phyloP scores from a whole-genome alignment of 1,284 basidiomycete genomes.

The Irpex rosettiformis region DNA sequence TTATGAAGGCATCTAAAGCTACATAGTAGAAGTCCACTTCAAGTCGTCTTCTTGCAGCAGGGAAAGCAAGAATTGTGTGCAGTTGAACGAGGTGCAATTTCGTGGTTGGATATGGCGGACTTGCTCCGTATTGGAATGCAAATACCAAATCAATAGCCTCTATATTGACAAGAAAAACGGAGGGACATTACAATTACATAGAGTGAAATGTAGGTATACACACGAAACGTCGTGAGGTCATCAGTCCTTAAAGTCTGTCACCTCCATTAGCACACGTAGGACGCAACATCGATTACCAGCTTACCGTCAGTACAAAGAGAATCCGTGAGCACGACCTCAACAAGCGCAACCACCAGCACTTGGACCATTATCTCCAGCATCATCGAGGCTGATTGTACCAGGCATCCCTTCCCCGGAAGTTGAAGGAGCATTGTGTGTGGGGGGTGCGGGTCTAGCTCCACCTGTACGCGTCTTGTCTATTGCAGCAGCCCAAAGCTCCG shows the following conservation, averaged over 20 bases:
- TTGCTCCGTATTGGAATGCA: neutral
- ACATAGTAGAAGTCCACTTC: neutral
- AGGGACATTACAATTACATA: neutral
- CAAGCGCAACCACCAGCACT: conserved; percentile 11
- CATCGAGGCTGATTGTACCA: conserved; percentile 17
- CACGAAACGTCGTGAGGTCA: neutral
- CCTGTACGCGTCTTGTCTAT: conserved; percentile 4
- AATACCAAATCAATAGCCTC: neutral
- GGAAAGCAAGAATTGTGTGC: neutral
- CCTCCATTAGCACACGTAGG: neutral
- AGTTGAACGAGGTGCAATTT: neutral
- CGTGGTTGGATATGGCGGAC: too few relatives aligned
- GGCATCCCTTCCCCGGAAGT: conserved; percentile 14
- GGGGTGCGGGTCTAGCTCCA: conserved; percentile 7
- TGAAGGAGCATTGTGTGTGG: neutral
- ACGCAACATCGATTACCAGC: neutral
- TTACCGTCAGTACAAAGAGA: neutral
- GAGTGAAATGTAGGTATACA: neutral
- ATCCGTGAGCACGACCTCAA: neutral
- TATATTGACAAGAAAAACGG: neutral
- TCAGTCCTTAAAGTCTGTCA: neutral
- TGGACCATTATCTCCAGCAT: neutral
- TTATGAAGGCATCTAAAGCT: neutral
- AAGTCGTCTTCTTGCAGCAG: neutral
- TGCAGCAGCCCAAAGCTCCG: conserved; percentile 54